Conservation (phyloP, 108 stramenopile genomes). For the Pseudonitzschia delicatissima region DNA sequence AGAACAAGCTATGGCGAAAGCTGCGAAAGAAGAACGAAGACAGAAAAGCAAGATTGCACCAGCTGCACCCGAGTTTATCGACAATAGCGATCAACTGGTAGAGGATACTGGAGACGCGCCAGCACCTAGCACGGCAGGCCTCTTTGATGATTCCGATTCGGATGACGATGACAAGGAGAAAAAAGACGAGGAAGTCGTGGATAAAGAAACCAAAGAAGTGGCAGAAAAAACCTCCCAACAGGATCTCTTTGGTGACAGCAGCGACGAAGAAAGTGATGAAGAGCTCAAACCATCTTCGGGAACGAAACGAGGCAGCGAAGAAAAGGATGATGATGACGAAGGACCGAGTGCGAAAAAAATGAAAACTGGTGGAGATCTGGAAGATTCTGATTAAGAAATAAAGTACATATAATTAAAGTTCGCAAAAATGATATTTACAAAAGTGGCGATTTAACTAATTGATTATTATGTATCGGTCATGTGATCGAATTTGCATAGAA, state of each 20-base stretch:
- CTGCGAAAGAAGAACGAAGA: slow-evolving; percentile 42
- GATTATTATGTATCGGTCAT: no score
- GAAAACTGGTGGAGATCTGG: slow-evolving; percentile 7
- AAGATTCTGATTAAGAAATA: slow-evolving; percentile 22
- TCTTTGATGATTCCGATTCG: slow-evolving; percentile 67
- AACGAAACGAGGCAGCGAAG: slow-evolving; percentile 25
- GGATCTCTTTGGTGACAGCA: slow-evolving; percentile 72
- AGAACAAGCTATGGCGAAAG: slow-evolving; percentile 45
- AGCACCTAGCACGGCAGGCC: slow-evolving; percentile 32
- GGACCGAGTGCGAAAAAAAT: slow-evolving; percentile 23
- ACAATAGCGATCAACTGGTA: slow-evolving; percentile 46
- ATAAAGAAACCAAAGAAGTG: slow-evolving; percentile 22
- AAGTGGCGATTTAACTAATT: no score
- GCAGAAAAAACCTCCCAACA: slow-evolving; percentile 40
- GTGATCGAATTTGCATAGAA: no score
- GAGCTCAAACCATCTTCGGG: slow-evolving; percentile 33
- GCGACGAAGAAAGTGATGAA: slow-evolving; percentile 51
- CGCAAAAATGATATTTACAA: background rate
- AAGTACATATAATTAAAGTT: background rate
- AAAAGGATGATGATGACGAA: slow-evolving; percentile 21
- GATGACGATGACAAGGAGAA: slow-evolving; percentile 11
- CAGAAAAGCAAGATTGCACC: slow-evolving; percentile 40
- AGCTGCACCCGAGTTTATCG: slow-evolving; percentile 33
- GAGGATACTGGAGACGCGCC: slow-evolving; percentile 39
- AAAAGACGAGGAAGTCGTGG: slow-evolving; percentile 4